Conservation (phyloP, 2,329 filamentous ascomycete species). For the Alternaria burnsii region DNA sequence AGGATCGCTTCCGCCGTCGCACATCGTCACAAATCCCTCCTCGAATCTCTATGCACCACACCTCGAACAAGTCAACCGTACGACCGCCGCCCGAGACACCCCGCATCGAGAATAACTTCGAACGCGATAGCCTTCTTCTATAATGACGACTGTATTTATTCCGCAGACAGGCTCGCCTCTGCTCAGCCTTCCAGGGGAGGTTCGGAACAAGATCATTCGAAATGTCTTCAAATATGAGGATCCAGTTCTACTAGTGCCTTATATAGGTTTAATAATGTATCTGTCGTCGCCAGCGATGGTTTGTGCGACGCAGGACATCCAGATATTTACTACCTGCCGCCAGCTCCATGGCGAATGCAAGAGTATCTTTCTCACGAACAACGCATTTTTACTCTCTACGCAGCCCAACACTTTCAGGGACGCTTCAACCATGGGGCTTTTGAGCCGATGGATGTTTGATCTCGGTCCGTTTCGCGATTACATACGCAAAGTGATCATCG, state of each 20-base stretch:
- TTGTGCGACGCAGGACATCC: neutral
- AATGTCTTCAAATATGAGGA: neutral
- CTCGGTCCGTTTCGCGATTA: neutral
- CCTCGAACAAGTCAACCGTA: neutral
- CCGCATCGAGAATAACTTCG: no score
- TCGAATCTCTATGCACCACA: neutral
- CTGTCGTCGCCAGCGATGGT: neutral
- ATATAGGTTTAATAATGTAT: neutral
- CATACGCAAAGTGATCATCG: neutral
- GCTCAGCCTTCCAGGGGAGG: neutral
- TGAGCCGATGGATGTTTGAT: neutral
- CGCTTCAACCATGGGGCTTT: neutral
- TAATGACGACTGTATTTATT: neutral
- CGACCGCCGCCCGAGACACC: neutral
- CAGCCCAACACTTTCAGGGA: neutral
- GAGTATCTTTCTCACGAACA: neutral
- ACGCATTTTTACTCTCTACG: neutral
- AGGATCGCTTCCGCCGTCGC: neutral
- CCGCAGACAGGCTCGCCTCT: neutral
- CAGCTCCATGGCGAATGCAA: neutral
- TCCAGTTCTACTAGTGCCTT: neutral
- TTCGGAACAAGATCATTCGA: conserved; percentile 3
- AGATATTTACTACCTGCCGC: conserved; percentile 4
- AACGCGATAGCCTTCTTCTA: neutral
- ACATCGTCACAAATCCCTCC: neutral